Evolutionary conservation across 352 stramenopile species (phyloP).

Genomic region (Phytophthora colocasiae): DNA sequence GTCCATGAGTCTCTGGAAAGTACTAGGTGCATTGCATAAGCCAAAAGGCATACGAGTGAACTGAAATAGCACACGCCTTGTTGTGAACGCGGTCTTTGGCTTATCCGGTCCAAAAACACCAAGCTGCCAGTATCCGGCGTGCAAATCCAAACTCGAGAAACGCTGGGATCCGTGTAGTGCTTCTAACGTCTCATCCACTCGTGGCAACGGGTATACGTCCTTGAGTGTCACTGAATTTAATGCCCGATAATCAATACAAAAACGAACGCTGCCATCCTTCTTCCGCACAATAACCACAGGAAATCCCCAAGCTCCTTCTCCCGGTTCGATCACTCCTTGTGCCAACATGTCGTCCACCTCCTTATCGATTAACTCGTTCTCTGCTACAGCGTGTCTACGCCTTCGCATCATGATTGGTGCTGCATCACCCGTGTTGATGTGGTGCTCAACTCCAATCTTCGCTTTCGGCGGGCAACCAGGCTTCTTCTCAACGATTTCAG

Average conservation of each 20-base stretch:
- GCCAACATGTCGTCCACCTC: constrained; percentile 26
- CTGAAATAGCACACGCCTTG: constrained; percentile 17
- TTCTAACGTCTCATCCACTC: too few species aligned
- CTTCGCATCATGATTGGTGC: constrained; percentile 21
- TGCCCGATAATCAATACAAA: constrained; percentile 34
- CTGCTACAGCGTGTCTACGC: constrained; percentile 1
- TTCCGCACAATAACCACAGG: constrained; percentile 23
- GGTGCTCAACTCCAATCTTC: constrained; percentile 5
- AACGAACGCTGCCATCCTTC: constrained; percentile 16
- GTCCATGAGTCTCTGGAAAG: constrained; percentile 39
- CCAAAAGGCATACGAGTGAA: constrained; percentile 33
- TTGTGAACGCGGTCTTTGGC: constrained; percentile 29
- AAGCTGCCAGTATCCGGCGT: too few species aligned
- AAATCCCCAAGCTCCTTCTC: constrained; percentile 26
- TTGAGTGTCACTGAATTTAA: constrained; percentile 18
- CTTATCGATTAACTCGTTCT: constrained; percentile 22
- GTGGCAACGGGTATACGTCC: constrained; percentile 11
- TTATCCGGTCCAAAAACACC: constrained; percentile 8
- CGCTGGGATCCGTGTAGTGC: too few species aligned
- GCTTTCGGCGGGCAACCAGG: constrained; percentile 3
- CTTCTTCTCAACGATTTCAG: constrained; percentile 1
- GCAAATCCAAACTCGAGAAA: too few species aligned
- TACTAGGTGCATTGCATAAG: constrained; percentile 28
- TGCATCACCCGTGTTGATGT: constrained; percentile 26
- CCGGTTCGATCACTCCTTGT: constrained; percentile 20